Percentiles rank a stretch among this genome's conserved stretches.
These are phyloP conservation scores for Knufia petricola DNA, from an alignment of 2,329 filamentous ascomycete species.

Conservation along the genomic window DNA sequence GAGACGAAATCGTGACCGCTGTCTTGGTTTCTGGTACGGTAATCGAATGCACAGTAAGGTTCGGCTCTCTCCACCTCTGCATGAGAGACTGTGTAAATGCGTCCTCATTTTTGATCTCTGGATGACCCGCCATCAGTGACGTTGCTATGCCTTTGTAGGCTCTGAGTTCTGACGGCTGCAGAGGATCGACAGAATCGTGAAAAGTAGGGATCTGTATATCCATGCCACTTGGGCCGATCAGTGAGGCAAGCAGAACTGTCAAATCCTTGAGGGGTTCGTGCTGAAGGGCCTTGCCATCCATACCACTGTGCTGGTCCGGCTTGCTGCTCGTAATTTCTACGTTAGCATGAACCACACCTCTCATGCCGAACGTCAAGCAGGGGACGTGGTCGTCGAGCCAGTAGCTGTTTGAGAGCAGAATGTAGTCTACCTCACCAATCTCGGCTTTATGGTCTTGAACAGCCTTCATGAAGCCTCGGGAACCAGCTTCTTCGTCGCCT, in stretches of 20 bases:
- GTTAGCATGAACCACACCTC: slow-evolving; percentile 88
- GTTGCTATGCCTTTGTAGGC: slow-evolving; percentile 77
- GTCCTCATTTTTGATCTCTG: slow-evolving; percentile 52
- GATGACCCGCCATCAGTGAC: slow-evolving; percentile 63
- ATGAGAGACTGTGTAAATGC: slow-evolving; percentile 77
- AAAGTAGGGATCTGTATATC: slow-evolving; percentile 78
- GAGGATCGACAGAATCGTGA: slow-evolving; percentile 70
- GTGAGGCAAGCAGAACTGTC: slow-evolving; percentile 67
- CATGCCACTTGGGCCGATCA: slow-evolving; percentile 67
- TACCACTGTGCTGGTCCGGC: slow-evolving; percentile 87
- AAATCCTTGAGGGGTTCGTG: slow-evolving; percentile 90
- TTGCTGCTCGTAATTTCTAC: slow-evolving; percentile 76
- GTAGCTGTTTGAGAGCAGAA: slow-evolving; percentile 92
- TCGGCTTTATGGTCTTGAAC: slow-evolving; percentile 69
- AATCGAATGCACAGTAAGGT: slow-evolving; percentile 85
- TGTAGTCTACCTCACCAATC: slow-evolving; percentile 88
- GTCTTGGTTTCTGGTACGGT: slow-evolving; percentile 83
- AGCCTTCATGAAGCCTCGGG: slow-evolving; percentile 77
- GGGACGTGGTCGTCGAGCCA: slow-evolving; percentile 96
- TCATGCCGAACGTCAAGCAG: slow-evolving; percentile 86
- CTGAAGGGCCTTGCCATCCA: slow-evolving; percentile 81
- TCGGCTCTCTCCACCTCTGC: slow-evolving; percentile 91
- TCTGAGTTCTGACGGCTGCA: slow-evolving; percentile 65
- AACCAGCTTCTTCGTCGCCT: slow-evolving; percentile 92
- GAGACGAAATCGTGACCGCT: slow-evolving; percentile 80